Conservation (phyloP, 257 asterid genomes). For the Penstemon davidsonii region DNA sequence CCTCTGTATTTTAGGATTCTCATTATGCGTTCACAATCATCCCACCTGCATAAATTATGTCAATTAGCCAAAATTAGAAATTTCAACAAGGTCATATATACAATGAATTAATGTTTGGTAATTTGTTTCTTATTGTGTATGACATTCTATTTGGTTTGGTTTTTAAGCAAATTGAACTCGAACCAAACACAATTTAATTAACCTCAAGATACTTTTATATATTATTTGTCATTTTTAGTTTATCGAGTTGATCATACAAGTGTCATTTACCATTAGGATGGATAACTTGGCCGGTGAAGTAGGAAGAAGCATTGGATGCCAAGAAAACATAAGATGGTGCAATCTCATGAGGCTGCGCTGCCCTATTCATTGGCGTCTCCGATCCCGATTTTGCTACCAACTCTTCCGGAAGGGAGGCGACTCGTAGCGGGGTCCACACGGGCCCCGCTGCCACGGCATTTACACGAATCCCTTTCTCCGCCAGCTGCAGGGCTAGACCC, state of each 20-base stretch:
- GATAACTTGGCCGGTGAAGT: slow-evolving; percentile 38
- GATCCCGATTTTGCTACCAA: slow-evolving; percentile 13
- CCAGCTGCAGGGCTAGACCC: slow-evolving; percentile 30
- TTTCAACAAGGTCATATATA: not conserved
- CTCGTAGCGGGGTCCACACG: slow-evolving; percentile 28
- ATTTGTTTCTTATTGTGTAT: too few species aligned
- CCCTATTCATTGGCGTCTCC: slow-evolving; percentile 31
- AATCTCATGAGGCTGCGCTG: slow-evolving; percentile 33
- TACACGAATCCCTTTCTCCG: slow-evolving; percentile 21
- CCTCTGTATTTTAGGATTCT: too few species aligned
- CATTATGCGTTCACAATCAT: slow-evolving; percentile 28
- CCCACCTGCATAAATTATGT: slow-evolving; percentile 25
- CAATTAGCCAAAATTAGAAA: not conserved
- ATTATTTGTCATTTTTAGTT: too few species aligned
- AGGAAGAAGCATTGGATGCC: slow-evolving; percentile 28
- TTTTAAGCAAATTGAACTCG: too few species aligned
- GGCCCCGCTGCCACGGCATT: slow-evolving; percentile 35
- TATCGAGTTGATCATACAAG: too few species aligned
- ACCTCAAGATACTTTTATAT: too few species aligned
- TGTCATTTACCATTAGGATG: slow-evolving; percentile 26
- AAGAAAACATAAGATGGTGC: slow-evolving; percentile 33
- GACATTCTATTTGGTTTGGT: too few species aligned
- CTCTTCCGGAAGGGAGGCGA: slow-evolving; percentile 25
- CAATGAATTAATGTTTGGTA: too few species aligned
- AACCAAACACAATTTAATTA: too few species aligned